Evolutionary conservation across 108 stramenopile species (phyloP), one percentile per base, ranked within the genome.

Genomic region (Skeletonema potamos): DNA sequence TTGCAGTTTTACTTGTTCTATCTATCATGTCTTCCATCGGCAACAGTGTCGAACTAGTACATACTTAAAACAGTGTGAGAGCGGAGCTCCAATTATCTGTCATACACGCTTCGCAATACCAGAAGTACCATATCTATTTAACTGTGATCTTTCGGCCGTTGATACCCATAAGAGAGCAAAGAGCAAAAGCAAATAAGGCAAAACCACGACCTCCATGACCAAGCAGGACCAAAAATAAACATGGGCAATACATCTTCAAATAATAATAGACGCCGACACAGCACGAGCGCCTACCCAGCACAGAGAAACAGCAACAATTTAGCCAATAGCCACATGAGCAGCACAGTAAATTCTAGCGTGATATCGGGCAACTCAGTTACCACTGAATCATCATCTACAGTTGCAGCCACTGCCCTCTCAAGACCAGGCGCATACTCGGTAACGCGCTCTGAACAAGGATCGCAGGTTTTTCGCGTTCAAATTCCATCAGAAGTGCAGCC

Each of bases 391-490:
- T 51, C 48, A 22, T 24, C 48, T 1, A 43, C 43, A 51, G 39
- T 29, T 22, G 46, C 43, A 27, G 27, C 62, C n/a, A 65, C 66
- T 10, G 17, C 64, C 30, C 30, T 62, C 73, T 63, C 43, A 22
- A 27, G 85, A 34, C 86, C 87, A 20, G 87, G 87, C 29, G 87
- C 87, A 1, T 89, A 86, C 63, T 72, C 77, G n/a, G 80, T 91
- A 33, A 74, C 87, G 28, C 68, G 86, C 55, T 75, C 84, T 22
- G 59, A 75, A 3, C 66, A 82, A 3, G 89, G 92, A 13, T 84
- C 87, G 3, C 87, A 86, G 73, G 87, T 92, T 4, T 95, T 84
- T 80, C 88, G 91, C 2, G 92, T 96, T 4, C 90, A 84, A 22
- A 84, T 96, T 37, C 95, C 95, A 1, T 20, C 66, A 15, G 86